Percentiles rank a stretch among this genome's conserved stretches.
Evolutionary conservation across 1,139 yeast species (phyloP).

Genomic region (Blastobotrys serpentis): DNA sequence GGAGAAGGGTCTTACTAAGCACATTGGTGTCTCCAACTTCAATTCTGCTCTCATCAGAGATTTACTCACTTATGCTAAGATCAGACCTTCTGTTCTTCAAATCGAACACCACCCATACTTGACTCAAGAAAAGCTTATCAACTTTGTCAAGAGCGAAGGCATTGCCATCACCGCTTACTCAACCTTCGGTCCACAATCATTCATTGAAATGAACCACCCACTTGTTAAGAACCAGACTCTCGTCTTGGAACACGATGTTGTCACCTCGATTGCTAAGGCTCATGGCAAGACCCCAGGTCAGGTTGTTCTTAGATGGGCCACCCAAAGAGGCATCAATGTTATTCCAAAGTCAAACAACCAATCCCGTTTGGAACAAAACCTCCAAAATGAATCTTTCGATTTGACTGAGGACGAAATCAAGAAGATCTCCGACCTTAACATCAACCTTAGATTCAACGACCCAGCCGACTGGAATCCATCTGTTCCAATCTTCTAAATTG

Average conservation of each 20-base stretch:
- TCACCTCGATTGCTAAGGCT: constrained; percentile 51
- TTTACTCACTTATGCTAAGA: constrained; percentile 65
- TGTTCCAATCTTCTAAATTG: constrained; percentile 48
- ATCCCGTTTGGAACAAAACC: constrained; percentile 55
- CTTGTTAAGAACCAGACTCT: constrained; percentile 56
- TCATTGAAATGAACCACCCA: constrained; percentile 51
- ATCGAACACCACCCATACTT: constrained; percentile 93
- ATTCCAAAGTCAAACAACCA: constrained; percentile 68
- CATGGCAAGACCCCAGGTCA: constrained; percentile 59
- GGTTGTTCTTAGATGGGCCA: constrained; percentile 67
- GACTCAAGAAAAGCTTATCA: constrained; percentile 67
- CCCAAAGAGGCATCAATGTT: constrained; percentile 64
- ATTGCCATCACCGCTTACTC: constrained; percentile 82
- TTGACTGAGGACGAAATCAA: constrained; percentile 49
- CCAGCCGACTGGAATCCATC: constrained; percentile 72
- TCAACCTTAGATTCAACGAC: constrained; percentile 76
- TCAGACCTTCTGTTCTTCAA: constrained; percentile 79
- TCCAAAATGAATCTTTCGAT: constrained; percentile 56
- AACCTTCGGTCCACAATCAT: constrained; percentile 63
- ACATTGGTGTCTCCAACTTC: constrained; percentile 85
- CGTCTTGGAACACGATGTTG: constrained; percentile 50
- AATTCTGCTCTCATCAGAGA: constrained; percentile 73
- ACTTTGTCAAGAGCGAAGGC: constrained; percentile 58
- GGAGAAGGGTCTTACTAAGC: constrained; percentile 61
- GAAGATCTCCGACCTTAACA: constrained; percentile 52